phyloP scores from a whole-genome alignment of 179 eudicot species.

The Gypsophila paniculata region DNA sequence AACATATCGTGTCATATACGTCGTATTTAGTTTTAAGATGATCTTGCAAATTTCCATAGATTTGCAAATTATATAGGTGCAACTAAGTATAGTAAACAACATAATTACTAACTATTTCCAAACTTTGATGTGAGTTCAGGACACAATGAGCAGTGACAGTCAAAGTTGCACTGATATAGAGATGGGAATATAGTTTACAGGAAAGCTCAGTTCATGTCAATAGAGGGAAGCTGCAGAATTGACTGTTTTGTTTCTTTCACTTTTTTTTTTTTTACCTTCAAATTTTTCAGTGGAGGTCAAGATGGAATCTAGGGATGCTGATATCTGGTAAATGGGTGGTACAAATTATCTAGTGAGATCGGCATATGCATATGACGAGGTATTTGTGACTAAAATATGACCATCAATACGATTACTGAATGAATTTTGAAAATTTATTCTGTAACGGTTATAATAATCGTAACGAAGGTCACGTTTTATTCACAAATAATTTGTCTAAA shows the following conservation, averaged over 20 bases:
- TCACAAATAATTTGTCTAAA: too few relatives aligned
- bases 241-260: slow-evolving; percentile 15
- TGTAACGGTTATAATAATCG: too few relatives aligned
- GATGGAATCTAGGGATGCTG: slow-evolving; percentile 31
- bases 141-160: slow-evolving; percentile 32
- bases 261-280: slow-evolving; percentile 20
- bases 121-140: slow-evolving; percentile 28
- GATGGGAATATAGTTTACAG: slow-evolving; percentile 34
- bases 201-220: slow-evolving; percentile 25
- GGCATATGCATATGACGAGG: too few relatives aligned
- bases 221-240: slow-evolving; percentile 32
- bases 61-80: too few relatives aligned
- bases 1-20: background rate
- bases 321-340: slow-evolving; percentile 20
- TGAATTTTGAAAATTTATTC: too few relatives aligned
- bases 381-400: too few relatives aligned
- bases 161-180: slow-evolving; percentile 41
- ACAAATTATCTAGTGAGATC: too few relatives aligned
- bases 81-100: too few relatives aligned
- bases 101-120: background rate
- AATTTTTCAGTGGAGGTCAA: slow-evolving; percentile 31
- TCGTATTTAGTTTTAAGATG: background rate
- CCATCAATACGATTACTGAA: too few relatives aligned
- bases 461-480: too few relatives aligned
- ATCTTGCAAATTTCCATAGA: background rate